Conservation (phyloP, 768 basidiomycete species). For the Trametes punicea region DNA sequence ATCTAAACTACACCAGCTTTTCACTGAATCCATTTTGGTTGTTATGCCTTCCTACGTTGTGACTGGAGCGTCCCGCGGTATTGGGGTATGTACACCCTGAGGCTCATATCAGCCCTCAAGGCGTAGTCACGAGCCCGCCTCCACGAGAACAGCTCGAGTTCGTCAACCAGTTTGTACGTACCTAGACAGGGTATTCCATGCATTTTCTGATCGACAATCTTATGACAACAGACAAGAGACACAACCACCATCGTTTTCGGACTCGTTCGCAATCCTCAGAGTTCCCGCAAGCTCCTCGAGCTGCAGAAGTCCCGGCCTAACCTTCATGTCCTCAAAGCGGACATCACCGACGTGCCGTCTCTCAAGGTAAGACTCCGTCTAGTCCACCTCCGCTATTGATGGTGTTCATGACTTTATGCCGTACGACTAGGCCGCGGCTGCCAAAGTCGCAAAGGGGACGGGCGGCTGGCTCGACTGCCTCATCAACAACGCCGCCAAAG, state of each 20-base stretch:
- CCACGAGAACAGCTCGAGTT: conserved; percentile 21
- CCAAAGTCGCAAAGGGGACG: conserved; percentile 27
- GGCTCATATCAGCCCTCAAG: neutral
- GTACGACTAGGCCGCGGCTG: conserved; percentile 28
- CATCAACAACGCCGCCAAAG: conserved; percentile 36
- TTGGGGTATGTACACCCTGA: conserved; percentile 20
- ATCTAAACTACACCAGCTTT: too few relatives aligned
- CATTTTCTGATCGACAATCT: too few relatives aligned
- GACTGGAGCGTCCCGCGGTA: conserved; percentile 26
- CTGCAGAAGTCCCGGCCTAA: conserved; percentile 23
- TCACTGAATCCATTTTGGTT: too few relatives aligned
- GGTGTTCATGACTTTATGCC: neutral
- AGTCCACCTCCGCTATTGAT: neutral
- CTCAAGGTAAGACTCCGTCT: conserved; percentile 29
- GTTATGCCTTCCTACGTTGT: conserved; percentile 28
- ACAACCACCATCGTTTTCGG: conserved; percentile 24
- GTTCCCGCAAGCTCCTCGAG: conserved; percentile 7
- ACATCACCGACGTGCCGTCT: conserved; percentile 31
- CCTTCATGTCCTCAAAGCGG: conserved; percentile 35
- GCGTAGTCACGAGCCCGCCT: too few relatives aligned
- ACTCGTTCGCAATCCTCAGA: conserved; percentile 21
- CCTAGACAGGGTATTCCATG: too few relatives aligned
- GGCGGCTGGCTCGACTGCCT: conserved; percentile 36
- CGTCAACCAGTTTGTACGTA: conserved; percentile 24
- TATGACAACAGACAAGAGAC: conserved; percentile 11